Conservation (phyloP, 352 stramenopile species). For the Phytopythium ostracodes region DNA sequence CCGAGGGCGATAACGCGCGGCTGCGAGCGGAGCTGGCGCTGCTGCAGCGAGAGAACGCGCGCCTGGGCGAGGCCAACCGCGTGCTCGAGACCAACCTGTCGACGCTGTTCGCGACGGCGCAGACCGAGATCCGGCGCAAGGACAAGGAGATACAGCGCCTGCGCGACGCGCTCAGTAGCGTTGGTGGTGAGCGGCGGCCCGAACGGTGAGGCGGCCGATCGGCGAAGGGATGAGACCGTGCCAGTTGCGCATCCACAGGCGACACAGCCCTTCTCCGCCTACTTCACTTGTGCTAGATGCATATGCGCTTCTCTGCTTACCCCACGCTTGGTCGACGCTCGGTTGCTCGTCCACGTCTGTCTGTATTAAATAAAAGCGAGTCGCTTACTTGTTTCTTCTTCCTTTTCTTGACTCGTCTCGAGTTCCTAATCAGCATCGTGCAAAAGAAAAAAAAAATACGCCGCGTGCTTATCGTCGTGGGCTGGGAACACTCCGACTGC, state of each 20-base stretch:
- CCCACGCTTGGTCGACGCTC: too few relatives aligned
- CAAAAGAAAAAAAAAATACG: background rate
- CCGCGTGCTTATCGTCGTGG: background rate
- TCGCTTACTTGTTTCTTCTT: background rate
- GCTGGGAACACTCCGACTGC: background rate
- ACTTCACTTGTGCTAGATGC: too few relatives aligned
- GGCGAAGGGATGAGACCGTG: background rate
- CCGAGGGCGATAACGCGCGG: conserved; percentile 47
- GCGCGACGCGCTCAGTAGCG: conserved; percentile 36
- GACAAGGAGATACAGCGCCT: conserved; percentile 73
- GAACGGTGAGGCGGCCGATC: background rate
- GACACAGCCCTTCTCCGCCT: too few relatives aligned
- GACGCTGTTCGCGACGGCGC: conserved; percentile 64
- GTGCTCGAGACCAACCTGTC: conserved; percentile 74
- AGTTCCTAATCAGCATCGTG: background rate
- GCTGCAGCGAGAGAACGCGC: conserved; percentile 59
- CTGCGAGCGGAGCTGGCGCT: conserved; percentile 52
- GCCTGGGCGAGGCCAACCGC: conserved; percentile 51
- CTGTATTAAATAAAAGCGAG: background rate
- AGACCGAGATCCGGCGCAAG: conserved; percentile 75
- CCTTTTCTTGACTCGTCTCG: background rate
- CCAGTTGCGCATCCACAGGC: too few relatives aligned
- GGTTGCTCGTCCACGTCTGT: too few relatives aligned
- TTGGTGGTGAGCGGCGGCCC: conserved; percentile 1
- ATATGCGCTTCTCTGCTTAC: too few relatives aligned